These are phyloP conservation scores for Aspergillus glaucus DNA, from an alignment of 2,329 filamentous ascomycete genomes.

Conservation along the genomic window DNA sequence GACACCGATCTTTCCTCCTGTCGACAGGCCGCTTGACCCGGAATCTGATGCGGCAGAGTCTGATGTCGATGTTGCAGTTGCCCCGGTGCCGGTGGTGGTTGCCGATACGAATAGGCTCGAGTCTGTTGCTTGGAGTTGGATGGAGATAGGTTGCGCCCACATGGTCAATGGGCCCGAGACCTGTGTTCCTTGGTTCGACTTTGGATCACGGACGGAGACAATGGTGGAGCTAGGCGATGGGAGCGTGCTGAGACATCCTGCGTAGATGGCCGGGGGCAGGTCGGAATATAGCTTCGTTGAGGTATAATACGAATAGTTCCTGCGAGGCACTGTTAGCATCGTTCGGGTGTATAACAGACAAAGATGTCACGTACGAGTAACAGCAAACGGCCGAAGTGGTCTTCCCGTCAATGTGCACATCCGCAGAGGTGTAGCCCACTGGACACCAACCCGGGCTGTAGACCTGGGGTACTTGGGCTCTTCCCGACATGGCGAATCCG, in stretches of 20 bases:
- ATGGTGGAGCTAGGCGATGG: conserved; percentile 6
- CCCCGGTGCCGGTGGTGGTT: background rate
- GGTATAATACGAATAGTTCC: conserved; percentile 4
- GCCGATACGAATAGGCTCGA: background rate
- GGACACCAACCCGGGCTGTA: conserved; percentile 23
- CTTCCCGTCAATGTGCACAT: conserved; percentile 7
- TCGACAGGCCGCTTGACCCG: background rate
- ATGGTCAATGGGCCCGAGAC: conserved; percentile 20
- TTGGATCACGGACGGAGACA: conserved; percentile 10
- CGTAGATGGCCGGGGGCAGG: background rate
- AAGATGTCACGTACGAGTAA: conserved; percentile 9
- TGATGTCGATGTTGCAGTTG: background rate
- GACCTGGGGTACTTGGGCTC: conserved; percentile 5
- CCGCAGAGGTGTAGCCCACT: conserved; percentile 18
- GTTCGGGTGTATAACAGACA: background rate
- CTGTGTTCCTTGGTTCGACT: conserved; percentile 4
- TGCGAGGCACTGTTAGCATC: background rate
- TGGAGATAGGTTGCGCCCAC: conserved; percentile 19
- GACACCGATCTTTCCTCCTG: background rate
- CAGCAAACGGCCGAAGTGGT: conserved; percentile 23
- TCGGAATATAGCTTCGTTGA: conserved; percentile 4
- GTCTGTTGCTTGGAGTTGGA: background rate
- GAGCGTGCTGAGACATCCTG: conserved; percentile 12
- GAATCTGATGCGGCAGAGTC: background rate
- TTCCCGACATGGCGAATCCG: conserved; percentile 10